phyloP scores from a whole-genome alignment of 2,329 filamentous ascomycete species.

The Alternaria dauci region DNA sequence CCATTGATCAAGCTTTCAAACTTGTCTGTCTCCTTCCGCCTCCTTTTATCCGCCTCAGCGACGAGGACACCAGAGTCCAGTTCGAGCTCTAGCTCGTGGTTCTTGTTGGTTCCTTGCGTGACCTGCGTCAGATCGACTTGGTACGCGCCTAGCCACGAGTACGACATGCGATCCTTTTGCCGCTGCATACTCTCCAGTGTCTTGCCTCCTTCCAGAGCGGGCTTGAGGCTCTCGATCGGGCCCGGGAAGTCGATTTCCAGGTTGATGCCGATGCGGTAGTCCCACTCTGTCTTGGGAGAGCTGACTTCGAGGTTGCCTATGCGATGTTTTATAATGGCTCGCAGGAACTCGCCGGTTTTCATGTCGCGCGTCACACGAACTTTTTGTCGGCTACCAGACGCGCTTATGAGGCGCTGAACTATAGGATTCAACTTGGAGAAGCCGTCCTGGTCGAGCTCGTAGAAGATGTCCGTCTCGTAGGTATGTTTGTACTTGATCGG shows the following conservation, averaged over 20 bases:
- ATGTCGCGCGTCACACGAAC: constrained; percentile 74
- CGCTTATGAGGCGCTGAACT: constrained; percentile 65
- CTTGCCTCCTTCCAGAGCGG: constrained; percentile 54
- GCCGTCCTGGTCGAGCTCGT: constrained; percentile 61
- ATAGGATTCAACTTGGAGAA: constrained; percentile 55
- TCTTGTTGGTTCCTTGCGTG: constrained; percentile 66
- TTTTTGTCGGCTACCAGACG: constrained; percentile 31
- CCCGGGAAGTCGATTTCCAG: constrained; percentile 87
- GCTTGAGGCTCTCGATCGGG: constrained; percentile 62
- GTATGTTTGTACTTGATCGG: constrained; percentile 82
- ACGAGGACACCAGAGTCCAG: constrained; percentile 70
- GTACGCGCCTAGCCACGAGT: constrained; percentile 80
- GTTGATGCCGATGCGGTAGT: constrained; percentile 94
- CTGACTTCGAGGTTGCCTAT: constrained; percentile 87
- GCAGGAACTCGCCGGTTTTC: constrained; percentile 72
- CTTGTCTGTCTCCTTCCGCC: constrained; percentile 55
- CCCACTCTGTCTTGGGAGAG: constrained; percentile 78
- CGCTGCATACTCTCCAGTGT: constrained; percentile 62
- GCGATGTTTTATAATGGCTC: constrained; percentile 91
- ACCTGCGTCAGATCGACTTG: constrained; percentile 95
- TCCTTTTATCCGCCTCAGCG: constrained; percentile 69
- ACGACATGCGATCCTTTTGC: constrained; percentile 90
- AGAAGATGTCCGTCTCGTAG: constrained; percentile 84
- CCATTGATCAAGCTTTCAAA: constrained; percentile 74
- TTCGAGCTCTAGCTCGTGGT: constrained; percentile 85